Base-by-base conservation (phyloP, 257 asterid species). In the Primulina huaijiensis region DNA sequence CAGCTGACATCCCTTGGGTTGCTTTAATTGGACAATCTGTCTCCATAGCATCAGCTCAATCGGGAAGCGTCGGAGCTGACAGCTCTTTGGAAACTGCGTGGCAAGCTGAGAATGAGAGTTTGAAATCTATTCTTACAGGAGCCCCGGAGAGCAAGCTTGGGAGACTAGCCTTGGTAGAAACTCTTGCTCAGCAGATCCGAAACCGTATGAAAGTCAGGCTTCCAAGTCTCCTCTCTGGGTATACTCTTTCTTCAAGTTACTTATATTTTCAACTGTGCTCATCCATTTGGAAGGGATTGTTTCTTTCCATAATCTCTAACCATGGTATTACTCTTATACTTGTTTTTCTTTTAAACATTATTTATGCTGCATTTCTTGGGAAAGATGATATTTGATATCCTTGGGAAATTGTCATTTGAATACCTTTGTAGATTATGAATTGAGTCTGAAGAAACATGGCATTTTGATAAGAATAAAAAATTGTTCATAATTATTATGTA, bases 141-240 rank as follows among this genome's bases (percentile, higher is more conserved):
- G 92, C 89, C 58, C 97, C 97, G 69, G 95, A 87, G 74, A 84
- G 84, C 86, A 91, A 91, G 84, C 92, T 91, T 59, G 97, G 97
- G 65, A 84, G 97, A 78, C 80, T 89, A 75, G 96, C 97, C 67
- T 75, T 91, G 85, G 90, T 91, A 35, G 96, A 91, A 77, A 84
- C 93, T 75, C 84, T 91, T 67, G 87, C 96, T 59, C 88, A 87
- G 72, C 95, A 91, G 88, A 91, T 91, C 62, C 87, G 92, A 73
- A 87, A 46, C 67, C 89, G 97, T 29, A 84, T 89, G 92, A 87
- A 83, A 87, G 37, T 91, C 69, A 86, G 97, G 82, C 89, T 91
- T 55, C 96, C 96, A 20, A 92, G 86, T 84, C 87, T 92, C 61
- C 92, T 92, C 62, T 87, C 97, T 14, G 97, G 98, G 98, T 92